Evolutionary conservation across 768 basidiomycete species (phyloP).

Genomic region (Antrodiella citrinella): DNA sequence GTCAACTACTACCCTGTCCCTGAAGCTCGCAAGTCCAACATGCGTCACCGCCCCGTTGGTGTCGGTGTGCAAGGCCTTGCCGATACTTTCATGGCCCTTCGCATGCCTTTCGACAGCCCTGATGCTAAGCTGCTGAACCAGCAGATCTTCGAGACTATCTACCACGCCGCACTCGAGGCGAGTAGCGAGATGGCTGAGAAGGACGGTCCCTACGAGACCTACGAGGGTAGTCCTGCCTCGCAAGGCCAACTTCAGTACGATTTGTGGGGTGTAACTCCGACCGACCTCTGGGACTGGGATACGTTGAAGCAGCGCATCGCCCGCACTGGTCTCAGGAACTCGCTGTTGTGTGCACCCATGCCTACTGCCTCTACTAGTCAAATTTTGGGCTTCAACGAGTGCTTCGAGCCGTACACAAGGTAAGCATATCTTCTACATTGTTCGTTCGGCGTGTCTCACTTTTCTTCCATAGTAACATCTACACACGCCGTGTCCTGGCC

Average conservation of each 20-base stretch:
- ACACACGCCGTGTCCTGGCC: conserved; percentile 97
- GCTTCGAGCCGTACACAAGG: conserved; percentile 98
- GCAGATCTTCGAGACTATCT: conserved; percentile 98
- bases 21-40: conserved; percentile 88
- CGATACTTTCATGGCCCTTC: conserved; percentile 95
- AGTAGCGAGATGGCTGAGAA: conserved; percentile 77
- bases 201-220: conserved; percentile 84
- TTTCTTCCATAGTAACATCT: conserved; percentile 71
- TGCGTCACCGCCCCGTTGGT: conserved; percentile 96
- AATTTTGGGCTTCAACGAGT: conserved; percentile 97
- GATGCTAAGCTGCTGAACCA: conserved; percentile 84
- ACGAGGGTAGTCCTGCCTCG: conserved; percentile 83
- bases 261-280: conserved; percentile 86
- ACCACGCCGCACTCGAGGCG: conserved; percentile 88
- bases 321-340: conserved; percentile 78
- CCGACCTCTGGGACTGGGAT: conserved; percentile 91
- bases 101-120: conserved; percentile 89
- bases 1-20: conserved; percentile 93
- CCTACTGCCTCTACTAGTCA: conserved; percentile 98
- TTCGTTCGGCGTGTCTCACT: conserved; percentile 8
- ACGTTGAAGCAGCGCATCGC: conserved; percentile 81
- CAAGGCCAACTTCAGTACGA: conserved; percentile 90
- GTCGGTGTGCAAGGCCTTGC: conserved; percentile 97
- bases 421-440: conserved; percentile 22
- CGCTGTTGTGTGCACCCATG: conserved; percentile 92